Conservation (phyloP, 108 stramenopile species). For the Skeletonema tropicum region DNA sequence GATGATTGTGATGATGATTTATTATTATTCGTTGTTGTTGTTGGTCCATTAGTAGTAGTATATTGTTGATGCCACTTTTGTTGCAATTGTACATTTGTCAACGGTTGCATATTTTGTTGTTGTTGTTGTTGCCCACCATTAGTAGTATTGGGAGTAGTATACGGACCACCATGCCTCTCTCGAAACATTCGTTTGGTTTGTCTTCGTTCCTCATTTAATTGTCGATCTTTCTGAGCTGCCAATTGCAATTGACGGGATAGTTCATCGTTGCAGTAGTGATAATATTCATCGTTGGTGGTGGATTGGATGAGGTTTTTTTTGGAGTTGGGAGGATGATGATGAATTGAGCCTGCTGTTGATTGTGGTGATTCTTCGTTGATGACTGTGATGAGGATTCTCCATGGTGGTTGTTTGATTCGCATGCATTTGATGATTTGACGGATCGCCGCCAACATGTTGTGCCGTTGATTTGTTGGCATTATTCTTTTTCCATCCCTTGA, state of each 20-base stretch:
- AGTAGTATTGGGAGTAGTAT: too few relatives aligned
- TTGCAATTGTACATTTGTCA: neutral
- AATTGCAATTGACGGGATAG: conserved; percentile 20
- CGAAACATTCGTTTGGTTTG: neutral
- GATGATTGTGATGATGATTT: neutral
- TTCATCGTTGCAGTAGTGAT: conserved; percentile 23
- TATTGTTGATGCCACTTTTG: neutral
- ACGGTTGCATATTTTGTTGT: neutral
- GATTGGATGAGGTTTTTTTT: neutral
- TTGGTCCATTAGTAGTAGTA: too few relatives aligned
- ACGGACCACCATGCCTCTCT: neutral
- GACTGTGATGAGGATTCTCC: too few relatives aligned
- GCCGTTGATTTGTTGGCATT: neutral
- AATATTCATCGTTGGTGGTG: conserved; percentile 10
- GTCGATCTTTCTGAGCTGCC: conserved; percentile 11
- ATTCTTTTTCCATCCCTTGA: neutral
- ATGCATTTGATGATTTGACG: too few relatives aligned
- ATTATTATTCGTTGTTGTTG: neutral
- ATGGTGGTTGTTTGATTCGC: too few relatives aligned
- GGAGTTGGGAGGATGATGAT: neutral
- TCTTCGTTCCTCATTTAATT: neutral
- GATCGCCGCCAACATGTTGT: too few relatives aligned
- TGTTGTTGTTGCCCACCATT: neutral
- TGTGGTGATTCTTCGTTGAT: too few relatives aligned
- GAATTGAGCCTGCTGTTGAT: too few relatives aligned